Conservation (phyloP, 2,329 filamentous ascomycete genomes). For the Monosporascus sp. region DNA sequence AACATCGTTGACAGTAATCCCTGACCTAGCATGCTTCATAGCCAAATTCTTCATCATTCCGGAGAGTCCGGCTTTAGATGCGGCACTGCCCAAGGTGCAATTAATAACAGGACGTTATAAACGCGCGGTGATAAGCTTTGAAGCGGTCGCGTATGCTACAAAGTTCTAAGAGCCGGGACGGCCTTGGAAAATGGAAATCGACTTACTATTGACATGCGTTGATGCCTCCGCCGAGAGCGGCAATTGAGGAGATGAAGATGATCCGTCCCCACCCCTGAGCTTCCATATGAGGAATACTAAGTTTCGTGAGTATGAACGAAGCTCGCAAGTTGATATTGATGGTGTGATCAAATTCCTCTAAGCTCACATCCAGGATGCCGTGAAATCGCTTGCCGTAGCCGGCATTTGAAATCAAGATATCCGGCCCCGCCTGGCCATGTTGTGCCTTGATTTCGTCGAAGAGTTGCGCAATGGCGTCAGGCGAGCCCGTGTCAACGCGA, state of each 20-base stretch:
- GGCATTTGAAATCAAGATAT: constrained; percentile 63
- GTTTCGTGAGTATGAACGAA: constrained; percentile 57
- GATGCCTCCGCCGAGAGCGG: constrained; percentile 57
- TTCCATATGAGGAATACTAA: constrained; percentile 56
- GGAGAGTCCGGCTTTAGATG: constrained; percentile 56
- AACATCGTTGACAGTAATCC: constrained; percentile 64
- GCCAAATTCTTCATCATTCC: constrained; percentile 63
- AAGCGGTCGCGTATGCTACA: background rate
- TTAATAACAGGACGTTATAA: background rate
- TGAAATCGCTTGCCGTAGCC: constrained; percentile 59
- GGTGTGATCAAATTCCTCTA: constrained; percentile 61
- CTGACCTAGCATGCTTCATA: constrained; percentile 50
- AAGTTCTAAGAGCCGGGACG: background rate
- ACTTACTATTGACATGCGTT: constrained; percentile 52
- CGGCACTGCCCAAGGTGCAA: constrained; percentile 29
- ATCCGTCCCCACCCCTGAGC: constrained; percentile 57
- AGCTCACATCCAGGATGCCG: constrained; percentile 50
- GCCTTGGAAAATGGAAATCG: background rate
- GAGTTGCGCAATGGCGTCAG: constrained; percentile 47
- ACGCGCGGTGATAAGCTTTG: background rate
- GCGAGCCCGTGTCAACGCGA: constrained; percentile 51
- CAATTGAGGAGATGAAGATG: constrained; percentile 59
- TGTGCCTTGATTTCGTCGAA: constrained; percentile 47
- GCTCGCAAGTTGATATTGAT: constrained; percentile 57
- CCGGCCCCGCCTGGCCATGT: constrained; percentile 47